Conservation (phyloP, 208 protist genomes). For the Phytomonas francai region DNA sequence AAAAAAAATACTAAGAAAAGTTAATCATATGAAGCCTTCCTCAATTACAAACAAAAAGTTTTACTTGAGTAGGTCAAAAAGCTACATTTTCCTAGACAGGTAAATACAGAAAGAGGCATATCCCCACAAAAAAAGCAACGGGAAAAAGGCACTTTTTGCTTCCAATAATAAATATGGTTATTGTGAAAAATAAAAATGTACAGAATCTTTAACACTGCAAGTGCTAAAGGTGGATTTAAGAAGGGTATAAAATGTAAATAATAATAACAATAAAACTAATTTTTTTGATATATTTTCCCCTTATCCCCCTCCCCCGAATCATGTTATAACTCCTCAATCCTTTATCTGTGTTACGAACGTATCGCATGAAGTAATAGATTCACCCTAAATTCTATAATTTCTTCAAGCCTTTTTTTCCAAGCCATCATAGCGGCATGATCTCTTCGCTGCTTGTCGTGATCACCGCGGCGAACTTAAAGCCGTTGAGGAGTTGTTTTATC, state of each 20-base stretch:
- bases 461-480: too few species aligned
- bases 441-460: too few species aligned
- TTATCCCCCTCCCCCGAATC: neutral
- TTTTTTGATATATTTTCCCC: slow-evolving; percentile 8
- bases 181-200: slow-evolving; percentile 4
- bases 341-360: too few species aligned
- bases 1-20: slow-evolving; percentile 6
- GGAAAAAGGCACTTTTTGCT: neutral
- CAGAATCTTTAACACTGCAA: slow-evolving; percentile 6
- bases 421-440: too few species aligned
- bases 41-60: neutral
- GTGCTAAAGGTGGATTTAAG: neutral
- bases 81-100: too few species aligned
- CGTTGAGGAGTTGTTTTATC: too few species aligned
- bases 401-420: too few species aligned
- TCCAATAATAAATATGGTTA: slow-evolving; percentile 4
- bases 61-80: neutral
- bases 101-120: neutral
- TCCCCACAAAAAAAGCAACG: neutral
- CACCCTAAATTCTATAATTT: too few species aligned
- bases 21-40: neutral
- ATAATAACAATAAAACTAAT: neutral
- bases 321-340: neutral
- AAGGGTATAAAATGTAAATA: slow-evolving; percentile 2
- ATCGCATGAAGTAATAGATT: too few species aligned